Base-by-base conservation (phyloP, 106 monocot species). In the Platanthera guangdongensis region DNA sequence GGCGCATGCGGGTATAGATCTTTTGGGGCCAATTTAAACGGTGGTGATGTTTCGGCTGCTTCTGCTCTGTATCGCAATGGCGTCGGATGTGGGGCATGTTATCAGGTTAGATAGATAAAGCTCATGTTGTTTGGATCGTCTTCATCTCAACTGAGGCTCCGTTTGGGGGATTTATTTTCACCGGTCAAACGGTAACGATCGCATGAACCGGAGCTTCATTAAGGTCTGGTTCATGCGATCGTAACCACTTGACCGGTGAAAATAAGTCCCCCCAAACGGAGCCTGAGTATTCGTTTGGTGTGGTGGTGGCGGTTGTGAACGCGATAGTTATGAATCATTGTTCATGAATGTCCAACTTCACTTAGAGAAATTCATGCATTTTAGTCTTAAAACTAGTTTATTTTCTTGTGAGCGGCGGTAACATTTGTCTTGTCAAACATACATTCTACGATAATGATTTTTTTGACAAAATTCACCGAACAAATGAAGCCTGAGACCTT, bases 61-160 rank as follows among this genome's bases (percentile, higher is more conserved):
- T 85, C 81, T 53, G 79, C 49, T 77, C 85, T 90, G 14, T 90
- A 90, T 73, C 83, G 84, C 54, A 83, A 83, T 71, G 90, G 90
- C 10, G 79, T 87, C 4, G 87, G 90, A 0, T 90, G 90, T 78
- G 90, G 90, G 68, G 88, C 91, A 72, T 91, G 91, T 78, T 91
- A 91, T 50, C 88, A 88, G 75, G 91, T 88, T 25, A 77, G 12
- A 46, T 8, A 25, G 7, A 65, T 32, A 65, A 19, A 65, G 11
- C 11, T 60, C 9, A 7, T 21, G 4, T 59, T 59, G 0, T 57
- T n/a, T 39, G 39, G 39, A n/a, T 4, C 19, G 4, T 18, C 19
- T 18, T 18, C 0, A n/a, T 57, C 19, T 3, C 6, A 3, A 12
- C 19, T 57, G n/a, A n/a, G n/a, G n/a, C n/a, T n/a, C n/a, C n/a